phyloP scores from a whole-genome alignment of 2,329 filamentous ascomycete genomes.

The Diaporthe sp. region DNA sequence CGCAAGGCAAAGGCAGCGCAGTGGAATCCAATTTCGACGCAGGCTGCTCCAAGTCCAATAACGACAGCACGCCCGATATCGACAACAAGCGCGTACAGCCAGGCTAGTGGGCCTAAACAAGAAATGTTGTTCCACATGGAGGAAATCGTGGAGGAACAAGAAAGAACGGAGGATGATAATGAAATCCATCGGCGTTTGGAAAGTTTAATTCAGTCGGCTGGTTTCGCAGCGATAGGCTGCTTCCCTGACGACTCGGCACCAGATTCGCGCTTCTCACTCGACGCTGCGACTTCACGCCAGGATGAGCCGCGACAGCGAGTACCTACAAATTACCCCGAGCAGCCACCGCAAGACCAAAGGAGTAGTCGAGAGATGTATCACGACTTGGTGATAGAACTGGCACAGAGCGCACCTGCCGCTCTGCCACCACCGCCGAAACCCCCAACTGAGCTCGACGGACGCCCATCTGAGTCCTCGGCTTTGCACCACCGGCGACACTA shows the following conservation, averaged over 20 bases:
- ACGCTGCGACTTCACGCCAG: background rate
- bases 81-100: background rate
- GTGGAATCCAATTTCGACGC: background rate
- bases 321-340: background rate
- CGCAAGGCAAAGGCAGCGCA: background rate
- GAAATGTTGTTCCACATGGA: conserved; percentile 7
- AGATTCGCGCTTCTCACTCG: background rate
- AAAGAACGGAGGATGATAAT: background rate
- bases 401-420: conserved; percentile 7
- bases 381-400: conserved; percentile 4
- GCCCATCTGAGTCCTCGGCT: background rate
- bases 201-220: background rate
- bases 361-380: conserved; percentile 8
- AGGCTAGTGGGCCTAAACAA: background rate
- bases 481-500: background rate
- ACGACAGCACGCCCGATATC: background rate
- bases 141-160: background rate
- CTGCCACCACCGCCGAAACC: background rate
- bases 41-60: background rate
- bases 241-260: background rate
- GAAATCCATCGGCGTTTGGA: background rate
- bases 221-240: background rate
- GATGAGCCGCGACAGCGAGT: background rate
- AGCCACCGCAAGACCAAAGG: conserved; percentile 3
- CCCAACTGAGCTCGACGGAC: background rate